These are phyloP conservation scores for Microsporum canis DNA, from an alignment of 2,329 filamentous ascomycete genomes.

Conservation along the genomic window DNA sequence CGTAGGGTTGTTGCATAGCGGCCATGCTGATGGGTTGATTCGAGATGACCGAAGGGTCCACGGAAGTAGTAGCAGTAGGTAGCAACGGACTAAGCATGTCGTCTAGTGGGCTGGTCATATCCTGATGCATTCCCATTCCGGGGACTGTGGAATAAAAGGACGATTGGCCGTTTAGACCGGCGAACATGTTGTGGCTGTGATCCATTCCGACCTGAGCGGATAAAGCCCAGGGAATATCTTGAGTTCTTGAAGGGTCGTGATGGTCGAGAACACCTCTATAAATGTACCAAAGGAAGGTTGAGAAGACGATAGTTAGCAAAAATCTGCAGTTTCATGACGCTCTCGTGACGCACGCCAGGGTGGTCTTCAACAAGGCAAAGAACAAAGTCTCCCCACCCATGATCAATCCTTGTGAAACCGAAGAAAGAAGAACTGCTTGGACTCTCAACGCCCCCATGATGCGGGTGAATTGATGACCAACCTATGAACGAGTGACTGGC, in stretches of 20 bases:
- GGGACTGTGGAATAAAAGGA: background rate
- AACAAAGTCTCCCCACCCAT: slow-evolving; percentile 1
- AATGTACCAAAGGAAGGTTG: background rate
- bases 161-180: background rate
- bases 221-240: background rate
- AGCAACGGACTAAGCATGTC: background rate
- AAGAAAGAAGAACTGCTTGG: background rate
- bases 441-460: slow-evolving; percentile 8
- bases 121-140: background rate
- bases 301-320: background rate
- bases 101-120: background rate
- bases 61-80: background rate
- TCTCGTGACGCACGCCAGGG: background rate
- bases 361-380: background rate
- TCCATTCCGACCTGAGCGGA: background rate
- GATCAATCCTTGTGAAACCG: background rate
- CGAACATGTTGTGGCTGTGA: background rate
- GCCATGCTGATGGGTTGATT: background rate
- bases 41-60: slow-evolving; percentile 2
- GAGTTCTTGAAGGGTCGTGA: background rate
- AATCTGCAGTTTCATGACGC: background rate
- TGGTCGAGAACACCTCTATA: background rate
- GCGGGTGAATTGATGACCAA: slow-evolving; percentile 9
- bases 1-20: background rate
- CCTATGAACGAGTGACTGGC: slow-evolving; percentile 12